Percentiles rank a stretch among this genome's conserved stretches.
Conservation (phyloP, 2,329 filamentous ascomycete species). For the Sporothrix pseudoabietina region DNA sequence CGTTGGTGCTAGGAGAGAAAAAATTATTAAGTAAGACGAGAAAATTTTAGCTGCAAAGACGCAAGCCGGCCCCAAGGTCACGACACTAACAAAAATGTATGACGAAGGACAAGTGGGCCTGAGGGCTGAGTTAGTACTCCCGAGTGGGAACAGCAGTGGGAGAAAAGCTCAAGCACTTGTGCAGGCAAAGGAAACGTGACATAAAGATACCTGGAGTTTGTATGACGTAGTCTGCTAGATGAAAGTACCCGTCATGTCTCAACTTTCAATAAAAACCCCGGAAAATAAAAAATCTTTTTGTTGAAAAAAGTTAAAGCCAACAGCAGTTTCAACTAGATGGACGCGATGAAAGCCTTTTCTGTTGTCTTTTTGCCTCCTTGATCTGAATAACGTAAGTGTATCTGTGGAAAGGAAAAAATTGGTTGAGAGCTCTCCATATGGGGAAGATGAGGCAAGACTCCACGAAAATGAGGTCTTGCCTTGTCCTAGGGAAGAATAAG, state of each 20-base stretch:
- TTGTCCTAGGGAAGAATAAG: neutral
- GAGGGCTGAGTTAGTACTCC: neutral
- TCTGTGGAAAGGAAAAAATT: neutral
- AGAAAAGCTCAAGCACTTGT: neutral
- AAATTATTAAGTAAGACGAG: neutral
- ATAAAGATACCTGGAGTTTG: neutral
- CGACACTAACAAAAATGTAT: conserved; percentile 14
- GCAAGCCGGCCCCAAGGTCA: neutral
- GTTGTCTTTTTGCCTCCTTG: conserved; percentile 10
- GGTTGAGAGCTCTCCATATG: too few species aligned
- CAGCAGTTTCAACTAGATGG: neutral
- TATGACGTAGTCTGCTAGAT: neutral
- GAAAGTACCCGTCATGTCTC: neutral
- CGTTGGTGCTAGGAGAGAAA: neutral
- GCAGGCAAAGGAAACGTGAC: neutral
- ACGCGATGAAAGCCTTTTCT: neutral
- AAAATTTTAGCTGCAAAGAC: neutral
- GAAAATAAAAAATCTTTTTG: neutral
- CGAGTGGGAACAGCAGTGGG: neutral
- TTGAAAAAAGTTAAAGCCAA: neutral
- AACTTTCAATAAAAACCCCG: neutral
- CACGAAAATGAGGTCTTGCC: neutral
- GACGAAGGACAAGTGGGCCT: neutral
- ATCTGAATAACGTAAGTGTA: neutral
- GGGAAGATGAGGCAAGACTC: neutral